phyloP scores from a whole-genome alignment of 352 stramenopile species.

The Globisporangium megalacanthum region DNA sequence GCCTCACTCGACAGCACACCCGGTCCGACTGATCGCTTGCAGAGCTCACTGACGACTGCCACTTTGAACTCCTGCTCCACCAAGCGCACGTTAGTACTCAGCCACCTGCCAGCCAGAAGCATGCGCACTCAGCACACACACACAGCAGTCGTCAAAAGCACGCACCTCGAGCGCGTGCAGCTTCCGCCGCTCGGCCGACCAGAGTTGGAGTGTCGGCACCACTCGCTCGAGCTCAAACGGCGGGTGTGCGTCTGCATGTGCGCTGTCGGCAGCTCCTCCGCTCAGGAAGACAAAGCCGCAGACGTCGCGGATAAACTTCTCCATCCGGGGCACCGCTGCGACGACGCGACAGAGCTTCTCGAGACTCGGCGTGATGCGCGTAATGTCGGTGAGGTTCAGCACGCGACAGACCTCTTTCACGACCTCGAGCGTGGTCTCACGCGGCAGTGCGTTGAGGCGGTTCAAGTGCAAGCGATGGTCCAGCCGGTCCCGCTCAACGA shows the following conservation, averaged over 20 bases:
- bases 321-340: slow-evolving; percentile 70
- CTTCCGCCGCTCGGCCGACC: slow-evolving; percentile 49
- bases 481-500: slow-evolving; percentile 69
- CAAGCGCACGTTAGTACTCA: neutral
- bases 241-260: slow-evolving; percentile 11
- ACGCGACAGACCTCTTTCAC: slow-evolving; percentile 82
- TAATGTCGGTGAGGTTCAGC: slow-evolving; percentile 79
- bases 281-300: slow-evolving; percentile 69
- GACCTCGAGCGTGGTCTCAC: slow-evolving; percentile 73
- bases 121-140: neutral
- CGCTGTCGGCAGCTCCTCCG: slow-evolving; percentile 18
- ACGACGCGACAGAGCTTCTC: slow-evolving; percentile 82
- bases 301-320: slow-evolving; percentile 85
- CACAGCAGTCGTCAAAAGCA: too few relatives aligned
- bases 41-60: slow-evolving; percentile 49
- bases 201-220: slow-evolving; percentile 63
- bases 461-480: slow-evolving; percentile 81
- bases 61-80: slow-evolving; percentile 40
- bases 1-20: slow-evolving; percentile 19
- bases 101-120: neutral
- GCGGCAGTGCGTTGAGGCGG: slow-evolving; percentile 62
- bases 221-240: slow-evolving; percentile 67
- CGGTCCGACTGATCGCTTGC: slow-evolving; percentile 50
- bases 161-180: slow-evolving; percentile 52
- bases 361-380: slow-evolving; percentile 67